Evolutionary conservation across 2,329 filamentous ascomycete genomes (phyloP), one percentile per base, ranked within the genome.

Genomic region (Penicillium decumbens): DNA sequence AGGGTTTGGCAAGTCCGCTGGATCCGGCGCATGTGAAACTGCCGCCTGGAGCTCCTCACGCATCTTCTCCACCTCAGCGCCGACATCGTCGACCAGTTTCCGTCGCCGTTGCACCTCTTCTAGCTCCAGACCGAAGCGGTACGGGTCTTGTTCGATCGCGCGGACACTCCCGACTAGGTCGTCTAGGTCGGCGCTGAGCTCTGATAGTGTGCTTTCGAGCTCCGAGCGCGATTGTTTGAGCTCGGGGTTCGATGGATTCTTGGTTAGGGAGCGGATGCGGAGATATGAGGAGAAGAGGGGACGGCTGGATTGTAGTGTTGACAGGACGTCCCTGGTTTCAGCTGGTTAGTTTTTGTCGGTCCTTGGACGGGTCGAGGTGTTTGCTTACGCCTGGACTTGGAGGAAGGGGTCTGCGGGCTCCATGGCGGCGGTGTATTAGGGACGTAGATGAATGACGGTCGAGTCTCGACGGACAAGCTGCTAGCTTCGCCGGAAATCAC

Each of bases 221-320:
- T 98, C 93, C 38, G 72, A 68, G 49, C 82, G 80, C 4, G 82
- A 78, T 73, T 85, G 81, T 39, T 77, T 70, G 15, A 85, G 79
- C 68, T 85, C 82, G 10, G 89, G 90, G 15, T 88, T 91, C 38
- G 78, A 77, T 12, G 84, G 74, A 7, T 82, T 80, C 35, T 84
- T 85, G 51, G 85, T 81, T 24, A 95, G 85, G 40, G 90, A 93
- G 65, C 90, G 89, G 74, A 98, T 98, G 66, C 93, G 92, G 38
- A 95, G 81, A 76, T 95, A 98, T 13, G 91, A 96, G 56, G 88
- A 85, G 78, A 96, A 96, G 49, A 96, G 84, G 45, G 91, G 85
- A 8, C 92, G 86, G 45, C 89, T 87, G 12, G 82, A 83, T 58
- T 86, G 80, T 56, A 98, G 84, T 53, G 95, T 87, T 56, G 84